These are phyloP conservation scores for Apiospora marii DNA, from an alignment of 2,329 filamentous ascomycete species.

Conservation along the genomic window DNA sequence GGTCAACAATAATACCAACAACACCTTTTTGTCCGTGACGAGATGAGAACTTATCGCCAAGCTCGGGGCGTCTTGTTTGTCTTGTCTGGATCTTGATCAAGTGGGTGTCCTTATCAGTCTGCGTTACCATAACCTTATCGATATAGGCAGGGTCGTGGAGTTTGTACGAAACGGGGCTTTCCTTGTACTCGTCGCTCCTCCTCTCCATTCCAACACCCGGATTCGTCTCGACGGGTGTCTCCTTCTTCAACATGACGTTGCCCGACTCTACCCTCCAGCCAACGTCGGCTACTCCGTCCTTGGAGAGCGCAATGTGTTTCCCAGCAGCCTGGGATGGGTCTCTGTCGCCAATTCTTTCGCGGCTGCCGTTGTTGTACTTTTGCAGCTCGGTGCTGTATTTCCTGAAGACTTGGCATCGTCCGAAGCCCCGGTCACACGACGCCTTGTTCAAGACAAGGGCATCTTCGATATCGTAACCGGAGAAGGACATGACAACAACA, in stretches of 20 bases:
- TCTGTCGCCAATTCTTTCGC: slow-evolving; percentile 71
- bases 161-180: slow-evolving; percentile 79
- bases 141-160: slow-evolving; percentile 87
- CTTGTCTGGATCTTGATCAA: slow-evolving; percentile 94
- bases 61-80: slow-evolving; percentile 93
- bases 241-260: slow-evolving; percentile 91
- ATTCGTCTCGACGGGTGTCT: slow-evolving; percentile 79
- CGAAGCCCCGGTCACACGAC: slow-evolving; percentile 93
- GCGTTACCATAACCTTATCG: slow-evolving; percentile 94
- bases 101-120: slow-evolving; percentile 84
- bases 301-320: slow-evolving; percentile 77
- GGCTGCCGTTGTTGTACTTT: slow-evolving; percentile 83
- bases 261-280: slow-evolving; percentile 80
- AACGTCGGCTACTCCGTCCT: slow-evolving; percentile 89
- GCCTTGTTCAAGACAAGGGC: slow-evolving; percentile 96
- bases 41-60: slow-evolving; percentile 98
- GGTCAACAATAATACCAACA: slow-evolving; percentile 93
- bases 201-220: slow-evolving; percentile 75
- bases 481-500: slow-evolving; percentile 99
- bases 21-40: slow-evolving; percentile 99
- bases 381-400: slow-evolving; percentile 90
- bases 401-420: slow-evolving; percentile 96
- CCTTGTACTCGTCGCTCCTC: slow-evolving; percentile 68
- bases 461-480: slow-evolving; percentile 99
- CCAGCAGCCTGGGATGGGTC: slow-evolving; percentile 67